These are phyloP conservation scores for Pilasporangium apinafurcum DNA, from an alignment of 352 stramenopile genomes.

Conservation along the genomic window DNA sequence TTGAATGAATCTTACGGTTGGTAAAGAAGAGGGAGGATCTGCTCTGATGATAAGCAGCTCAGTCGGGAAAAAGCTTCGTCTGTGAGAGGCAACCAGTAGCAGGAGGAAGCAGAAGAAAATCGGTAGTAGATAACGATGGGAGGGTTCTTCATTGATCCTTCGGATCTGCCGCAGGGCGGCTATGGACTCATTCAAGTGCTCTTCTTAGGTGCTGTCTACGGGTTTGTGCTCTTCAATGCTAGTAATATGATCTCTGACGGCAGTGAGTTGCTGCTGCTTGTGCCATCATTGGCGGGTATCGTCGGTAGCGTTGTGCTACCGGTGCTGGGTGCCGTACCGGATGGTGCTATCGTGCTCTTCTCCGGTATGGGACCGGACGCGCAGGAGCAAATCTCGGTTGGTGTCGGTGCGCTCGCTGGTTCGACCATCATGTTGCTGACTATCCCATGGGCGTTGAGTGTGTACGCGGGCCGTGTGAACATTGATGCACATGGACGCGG, in stretches of 20 bases:
- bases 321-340: constrained; percentile 94
- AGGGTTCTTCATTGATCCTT: constrained; percentile 92
- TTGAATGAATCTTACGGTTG: too few relatives aligned
- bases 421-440: constrained; percentile 99
- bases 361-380: constrained; percentile 91
- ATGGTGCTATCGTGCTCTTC: constrained; percentile 98
- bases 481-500: constrained; percentile 83
- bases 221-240: constrained; percentile 95
- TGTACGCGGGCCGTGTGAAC: constrained; percentile 93
- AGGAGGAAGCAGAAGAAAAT: too few relatives aligned
- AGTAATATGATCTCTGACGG: constrained; percentile 98
- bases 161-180: constrained; percentile 67
- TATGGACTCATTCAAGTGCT: constrained; percentile 87
- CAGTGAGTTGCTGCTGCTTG: constrained; percentile 95
- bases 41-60: too few relatives aligned
- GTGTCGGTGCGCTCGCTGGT: constrained; percentile 96
- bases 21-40: too few relatives aligned
- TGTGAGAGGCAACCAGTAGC: too few relatives aligned
- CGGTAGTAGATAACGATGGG: too few relatives aligned
- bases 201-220: constrained; percentile 95
- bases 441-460: constrained; percentile 94
- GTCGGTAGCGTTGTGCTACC: constrained; percentile 96
- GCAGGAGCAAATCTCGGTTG: constrained; percentile 94
- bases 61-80: too few relatives aligned
- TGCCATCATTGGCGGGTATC: constrained; percentile 93